phyloP scores from a whole-genome alignment of 228 moss, liverwort and hornwort species.

The Sphagnum magellanicum region DNA sequence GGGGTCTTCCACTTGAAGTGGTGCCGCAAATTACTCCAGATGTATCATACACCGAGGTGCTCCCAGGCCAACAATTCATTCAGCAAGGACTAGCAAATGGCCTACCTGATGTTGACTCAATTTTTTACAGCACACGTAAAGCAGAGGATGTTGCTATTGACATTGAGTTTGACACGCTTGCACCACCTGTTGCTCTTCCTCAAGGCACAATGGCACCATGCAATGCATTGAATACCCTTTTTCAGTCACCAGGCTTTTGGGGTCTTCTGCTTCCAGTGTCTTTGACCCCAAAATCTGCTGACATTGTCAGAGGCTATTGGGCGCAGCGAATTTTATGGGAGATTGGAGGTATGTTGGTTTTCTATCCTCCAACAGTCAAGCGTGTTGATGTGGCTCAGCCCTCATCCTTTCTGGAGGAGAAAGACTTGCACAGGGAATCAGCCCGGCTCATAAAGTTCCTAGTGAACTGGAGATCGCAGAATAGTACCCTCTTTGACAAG shows the following conservation, averaged over 20 bases:
- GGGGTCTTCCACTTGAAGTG: slow-evolving; percentile 71
- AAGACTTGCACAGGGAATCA: slow-evolving; percentile 65
- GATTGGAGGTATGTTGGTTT: slow-evolving; percentile 66
- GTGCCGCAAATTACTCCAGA: slow-evolving; percentile 70
- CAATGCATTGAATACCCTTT: slow-evolving; percentile 85
- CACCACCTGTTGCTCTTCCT: slow-evolving; percentile 71
- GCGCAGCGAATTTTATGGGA: slow-evolving; percentile 88
- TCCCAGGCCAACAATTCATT: slow-evolving; percentile 68
- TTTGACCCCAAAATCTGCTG: slow-evolving; percentile 67
- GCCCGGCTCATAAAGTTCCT: slow-evolving; percentile 50
- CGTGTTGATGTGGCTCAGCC: slow-evolving; percentile 45
- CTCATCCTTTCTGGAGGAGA: slow-evolving; percentile 62
- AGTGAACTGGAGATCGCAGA: slow-evolving; percentile 66
- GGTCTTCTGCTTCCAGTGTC: slow-evolving; percentile 77
- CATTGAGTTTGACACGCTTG: slow-evolving; percentile 67
- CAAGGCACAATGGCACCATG: slow-evolving; percentile 79
- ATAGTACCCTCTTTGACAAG: slow-evolving; percentile 51
- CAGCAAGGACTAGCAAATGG: slow-evolving; percentile 93
- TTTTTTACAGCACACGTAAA: slow-evolving; percentile 79
- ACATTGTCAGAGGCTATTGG: slow-evolving; percentile 85
- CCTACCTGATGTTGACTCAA: slow-evolving; percentile 83
- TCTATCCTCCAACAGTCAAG: slow-evolving; percentile 56
- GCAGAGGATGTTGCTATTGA: slow-evolving; percentile 47
- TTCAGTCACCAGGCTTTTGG: slow-evolving; percentile 79
- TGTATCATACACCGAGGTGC: slow-evolving; percentile 68